Conservation (phyloP, 2,329 filamentous ascomycete genomes). For the Annulohypoxylon truncatum region DNA sequence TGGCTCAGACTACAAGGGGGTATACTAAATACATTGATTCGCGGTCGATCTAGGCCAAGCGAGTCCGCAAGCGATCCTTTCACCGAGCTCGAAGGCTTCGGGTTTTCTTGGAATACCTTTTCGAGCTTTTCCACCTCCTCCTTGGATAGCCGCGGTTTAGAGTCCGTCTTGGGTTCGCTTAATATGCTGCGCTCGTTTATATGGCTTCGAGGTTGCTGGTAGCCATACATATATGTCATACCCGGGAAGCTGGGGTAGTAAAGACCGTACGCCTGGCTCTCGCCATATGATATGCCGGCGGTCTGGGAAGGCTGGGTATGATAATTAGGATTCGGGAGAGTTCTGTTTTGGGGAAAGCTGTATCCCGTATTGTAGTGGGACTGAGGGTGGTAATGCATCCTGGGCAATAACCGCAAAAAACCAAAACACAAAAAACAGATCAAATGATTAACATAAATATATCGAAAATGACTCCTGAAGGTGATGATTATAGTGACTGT, state of each 20-base stretch:
- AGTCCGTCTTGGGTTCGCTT: conserved; percentile 50
- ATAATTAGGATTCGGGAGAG: neutral
- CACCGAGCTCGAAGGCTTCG: conserved; percentile 71
- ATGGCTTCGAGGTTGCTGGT: conserved; percentile 44
- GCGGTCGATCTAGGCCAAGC: conserved; percentile 71
- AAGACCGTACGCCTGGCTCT: conserved; percentile 39
- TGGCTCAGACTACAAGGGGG: conserved; percentile 26
- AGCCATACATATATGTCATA: conserved; percentile 50
- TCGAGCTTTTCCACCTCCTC: conserved; percentile 79
- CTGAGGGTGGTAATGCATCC: conserved; percentile 45
- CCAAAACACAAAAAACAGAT: too few relatives aligned
- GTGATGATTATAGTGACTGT: conserved; percentile 25
- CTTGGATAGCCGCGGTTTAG: conserved; percentile 73
- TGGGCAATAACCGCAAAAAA: conserved; percentile 22
- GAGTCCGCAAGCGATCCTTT: conserved; percentile 71
- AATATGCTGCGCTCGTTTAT: conserved; percentile 43
- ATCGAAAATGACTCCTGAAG: neutral
- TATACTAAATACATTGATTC: conserved; percentile 67
- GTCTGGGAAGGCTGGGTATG: neutral
- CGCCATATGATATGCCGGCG: conserved; percentile 42
- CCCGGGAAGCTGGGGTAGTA: conserved; percentile 47
- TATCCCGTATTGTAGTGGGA: conserved; percentile 45
- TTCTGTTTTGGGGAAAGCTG: conserved; percentile 41
- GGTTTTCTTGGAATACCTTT: conserved; percentile 71
- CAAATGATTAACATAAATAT: conserved; percentile 39